phyloP scores from a whole-genome alignment of 306 rosid genomes.

The Pueraria montana region DNA sequence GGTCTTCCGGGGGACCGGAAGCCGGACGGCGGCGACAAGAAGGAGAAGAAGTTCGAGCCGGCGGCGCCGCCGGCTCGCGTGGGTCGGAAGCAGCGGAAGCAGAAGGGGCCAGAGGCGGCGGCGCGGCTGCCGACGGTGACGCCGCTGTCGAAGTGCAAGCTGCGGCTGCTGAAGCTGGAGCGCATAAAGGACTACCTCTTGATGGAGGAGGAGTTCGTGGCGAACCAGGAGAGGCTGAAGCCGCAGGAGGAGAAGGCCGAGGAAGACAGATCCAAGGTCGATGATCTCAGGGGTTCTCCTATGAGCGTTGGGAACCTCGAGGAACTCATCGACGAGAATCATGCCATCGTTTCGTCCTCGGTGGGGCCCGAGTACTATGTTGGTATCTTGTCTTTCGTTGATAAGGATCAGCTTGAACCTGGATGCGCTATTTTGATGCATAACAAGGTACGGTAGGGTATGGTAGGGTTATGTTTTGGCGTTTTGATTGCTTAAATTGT shows the following conservation, averaged over 20 bases:
- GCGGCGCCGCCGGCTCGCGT: conserved; percentile 97
- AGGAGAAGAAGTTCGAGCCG: conserved; percentile 94
- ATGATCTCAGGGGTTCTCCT: conserved; percentile 95
- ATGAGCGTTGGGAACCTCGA: conserved; percentile 98
- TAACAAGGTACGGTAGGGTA: conserved; percentile 72
- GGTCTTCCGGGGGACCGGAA: conserved; percentile 87
- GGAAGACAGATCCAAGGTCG: conserved; percentile 98
- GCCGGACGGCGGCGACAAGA: conserved; percentile 80
- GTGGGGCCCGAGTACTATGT: conserved; percentile 98
- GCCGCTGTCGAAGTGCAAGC: conserved; percentile 90
- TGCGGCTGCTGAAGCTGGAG: conserved; percentile 89
- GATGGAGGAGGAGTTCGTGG: conserved; percentile 98
- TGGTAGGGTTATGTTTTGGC: not conserved
- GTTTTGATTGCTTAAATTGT: not conserved
- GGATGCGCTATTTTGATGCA: conserved; percentile 99
- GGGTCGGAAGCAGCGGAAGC: conserved; percentile 95
- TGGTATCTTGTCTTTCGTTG: conserved; percentile 91
- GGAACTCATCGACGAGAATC: conserved; percentile 95
- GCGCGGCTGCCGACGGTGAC: conserved; percentile 93
- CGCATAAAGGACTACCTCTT: conserved; percentile 89
- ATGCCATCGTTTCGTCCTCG: conserved; percentile 95
- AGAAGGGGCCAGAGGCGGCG: conserved; percentile 97
- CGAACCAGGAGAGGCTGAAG: conserved; percentile 92
- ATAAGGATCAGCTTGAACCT: conserved; percentile 97
- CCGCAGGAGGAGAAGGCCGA: conserved; percentile 99